Percentiles rank a stretch among this genome's conserved stretches.
Conservation (phyloP, 148 eudicot genomes). For the Heliamphora exappendiculata region DNA sequence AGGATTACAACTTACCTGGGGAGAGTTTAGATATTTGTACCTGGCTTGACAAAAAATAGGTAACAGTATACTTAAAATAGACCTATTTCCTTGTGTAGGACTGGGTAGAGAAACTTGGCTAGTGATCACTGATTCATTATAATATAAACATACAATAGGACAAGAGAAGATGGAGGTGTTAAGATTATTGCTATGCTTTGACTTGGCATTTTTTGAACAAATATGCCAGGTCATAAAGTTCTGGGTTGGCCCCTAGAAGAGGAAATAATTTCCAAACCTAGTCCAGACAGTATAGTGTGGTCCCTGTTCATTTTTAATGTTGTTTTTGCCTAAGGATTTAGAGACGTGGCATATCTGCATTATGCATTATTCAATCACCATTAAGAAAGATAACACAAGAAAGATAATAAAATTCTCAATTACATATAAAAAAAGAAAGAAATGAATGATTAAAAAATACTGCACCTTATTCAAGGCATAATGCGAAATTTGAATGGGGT, state of each 20-base stretch:
- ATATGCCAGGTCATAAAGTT: not conserved
- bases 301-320: no score
- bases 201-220: not conserved
- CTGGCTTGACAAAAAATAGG: not conserved
- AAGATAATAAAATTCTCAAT: not conserved
- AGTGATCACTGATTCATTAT: not conserved
- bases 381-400: not conserved
- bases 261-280: slow-evolving; percentile 5
- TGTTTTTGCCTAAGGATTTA: not conserved
- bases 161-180: not conserved
- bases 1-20: not conserved
- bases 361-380: not conserved
- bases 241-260: not conserved
- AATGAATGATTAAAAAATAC: no score
- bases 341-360: not conserved
- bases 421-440: not conserved
- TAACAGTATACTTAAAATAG: not conserved
- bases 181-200: not conserved
- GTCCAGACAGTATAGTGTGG: not conserved
- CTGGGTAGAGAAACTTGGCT: not conserved
- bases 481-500: not conserved
- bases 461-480: slow-evolving; percentile 2
- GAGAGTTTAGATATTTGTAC: not conserved
- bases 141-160: not conserved
- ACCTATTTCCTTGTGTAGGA: not conserved